Evolutionary conservation across 305 asterid genomes (phyloP).

Genomic region (Fraxinus floribunda): DNA sequence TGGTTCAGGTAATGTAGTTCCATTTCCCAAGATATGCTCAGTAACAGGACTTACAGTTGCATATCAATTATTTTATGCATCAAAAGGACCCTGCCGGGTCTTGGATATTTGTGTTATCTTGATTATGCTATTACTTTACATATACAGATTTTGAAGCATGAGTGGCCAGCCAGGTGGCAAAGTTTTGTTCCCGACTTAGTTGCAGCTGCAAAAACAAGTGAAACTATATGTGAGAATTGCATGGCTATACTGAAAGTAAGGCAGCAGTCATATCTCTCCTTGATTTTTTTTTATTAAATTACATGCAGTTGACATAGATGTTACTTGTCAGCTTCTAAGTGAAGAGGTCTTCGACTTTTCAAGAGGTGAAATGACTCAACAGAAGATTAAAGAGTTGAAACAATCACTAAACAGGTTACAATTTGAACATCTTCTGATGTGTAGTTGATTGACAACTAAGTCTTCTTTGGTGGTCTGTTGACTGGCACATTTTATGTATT

Average conservation of each 20-base stretch:
- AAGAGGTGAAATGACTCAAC: constrained; percentile 99
- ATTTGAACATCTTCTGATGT: neutral
- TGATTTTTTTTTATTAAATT: constrained; percentile 1
- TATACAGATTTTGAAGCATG: constrained; percentile 91
- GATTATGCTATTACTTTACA: constrained; percentile 16
- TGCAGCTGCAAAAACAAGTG: constrained; percentile 94
- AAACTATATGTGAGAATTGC: constrained; percentile 96
- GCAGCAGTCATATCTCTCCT: neutral
- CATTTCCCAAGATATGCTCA: constrained; percentile 11
- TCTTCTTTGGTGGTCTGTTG: constrained; percentile 1
- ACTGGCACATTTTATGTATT: neutral
- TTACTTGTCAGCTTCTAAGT: constrained; percentile 74
- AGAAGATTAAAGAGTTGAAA: constrained; percentile 91
- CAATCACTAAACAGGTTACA: constrained; percentile 84
- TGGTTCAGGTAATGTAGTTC: constrained; percentile 76
- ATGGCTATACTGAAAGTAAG: constrained; percentile 89
- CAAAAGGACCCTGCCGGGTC: constrained; percentile 2
- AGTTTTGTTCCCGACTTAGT: constrained; percentile 95
- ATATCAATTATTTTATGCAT: neutral
- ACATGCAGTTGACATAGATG: constrained; percentile 20
- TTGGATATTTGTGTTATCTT: constrained; percentile 8
- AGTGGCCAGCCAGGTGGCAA: constrained; percentile 85
- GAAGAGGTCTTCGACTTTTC: constrained; percentile 99
- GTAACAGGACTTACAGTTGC: neutral
- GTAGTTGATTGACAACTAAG: neutral